Evolutionary conservation across 352 stramenopile genomes (phyloP), one percentile per base, ranked within the genome.

Genomic region (Phytophthora palmivora): DNA sequence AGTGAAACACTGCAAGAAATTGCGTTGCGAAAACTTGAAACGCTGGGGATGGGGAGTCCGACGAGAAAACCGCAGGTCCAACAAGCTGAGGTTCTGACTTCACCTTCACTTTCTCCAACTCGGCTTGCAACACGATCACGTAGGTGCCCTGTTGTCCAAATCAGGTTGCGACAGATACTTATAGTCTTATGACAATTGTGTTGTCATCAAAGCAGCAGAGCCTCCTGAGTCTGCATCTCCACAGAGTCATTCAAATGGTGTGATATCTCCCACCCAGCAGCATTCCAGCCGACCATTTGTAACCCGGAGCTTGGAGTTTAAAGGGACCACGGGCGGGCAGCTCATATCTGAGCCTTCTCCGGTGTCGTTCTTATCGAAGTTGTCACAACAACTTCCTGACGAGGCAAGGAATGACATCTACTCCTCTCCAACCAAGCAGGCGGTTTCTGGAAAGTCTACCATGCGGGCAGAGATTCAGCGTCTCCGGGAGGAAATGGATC

Each of bases 1-100:
- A 58, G 66, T 4, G 70, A 75, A 67, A 82, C 67, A 12, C 38
- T 80, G 12, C 76, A 86, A 39, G 71, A 83, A 18, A 66, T 79
- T 8, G 72, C 74, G 6, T 19, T 81, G 9, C 61, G 70, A 11
- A 82, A 83, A 44, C 71, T 85, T 24, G 63, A 83, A 59, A 58
- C 70, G 33, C 49, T 81, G 0, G 64, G 64, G 0, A 71, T 80
- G 38, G 55, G 43, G 22, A 72, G 48, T 44, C 48, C 52, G 2
- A 62, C 64, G 19, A 59, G 47, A 32, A 74, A 51, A 16, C 24
- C 33, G 3, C 47, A 60, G 16, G 38, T 39, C 12, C 21, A 41
- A 12, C 22, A 51, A 2, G 30, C n/a, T 4, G 30, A 19, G 14
- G 2, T 33, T 21, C 16, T 28, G 16, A 48, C 50, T 15, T 48